These are phyloP conservation scores for Alternaria postmessia DNA, from an alignment of 2,329 filamentous ascomycete genomes.

Conservation along the genomic window DNA sequence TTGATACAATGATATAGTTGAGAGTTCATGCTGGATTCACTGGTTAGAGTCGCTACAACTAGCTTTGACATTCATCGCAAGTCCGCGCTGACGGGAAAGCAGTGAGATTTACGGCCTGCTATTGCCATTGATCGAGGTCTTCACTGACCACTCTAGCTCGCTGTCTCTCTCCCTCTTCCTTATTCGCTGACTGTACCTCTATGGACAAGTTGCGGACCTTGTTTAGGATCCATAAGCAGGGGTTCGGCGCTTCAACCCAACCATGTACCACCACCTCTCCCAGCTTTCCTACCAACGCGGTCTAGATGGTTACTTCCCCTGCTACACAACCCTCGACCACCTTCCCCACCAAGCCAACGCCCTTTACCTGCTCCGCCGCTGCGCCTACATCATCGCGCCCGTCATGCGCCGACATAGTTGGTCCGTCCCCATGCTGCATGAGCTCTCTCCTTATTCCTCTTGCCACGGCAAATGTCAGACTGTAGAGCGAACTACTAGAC, in stretches of 20 bases:
- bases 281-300: neutral
- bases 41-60: neutral
- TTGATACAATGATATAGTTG: neutral
- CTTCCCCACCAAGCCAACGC: neutral
- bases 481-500: neutral
- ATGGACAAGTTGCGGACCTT: neutral
- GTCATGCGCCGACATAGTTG: slow-evolving; percentile 9
- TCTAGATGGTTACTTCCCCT: neutral
- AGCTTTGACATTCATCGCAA: neutral
- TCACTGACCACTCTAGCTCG: neutral
- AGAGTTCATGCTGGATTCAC: neutral
- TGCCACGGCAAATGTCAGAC: slow-evolving; percentile 1
- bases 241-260: neutral
- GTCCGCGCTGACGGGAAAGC: neutral
- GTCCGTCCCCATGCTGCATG: slow-evolving; percentile 7
- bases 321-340: neutral
- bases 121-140: neutral
- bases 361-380: slow-evolving; percentile 2
- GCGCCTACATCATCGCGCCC: slow-evolving; percentile 6
- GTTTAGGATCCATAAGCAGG: neutral
- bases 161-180: neutral
- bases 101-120: no score
- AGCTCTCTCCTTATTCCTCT: neutral
- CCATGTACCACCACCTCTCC: neutral
- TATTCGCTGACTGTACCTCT: neutral